Base-by-base conservation (phyloP, 1,284 basidiomycete genomes). In the Anthracocystis panici-leucophaei region DNA sequence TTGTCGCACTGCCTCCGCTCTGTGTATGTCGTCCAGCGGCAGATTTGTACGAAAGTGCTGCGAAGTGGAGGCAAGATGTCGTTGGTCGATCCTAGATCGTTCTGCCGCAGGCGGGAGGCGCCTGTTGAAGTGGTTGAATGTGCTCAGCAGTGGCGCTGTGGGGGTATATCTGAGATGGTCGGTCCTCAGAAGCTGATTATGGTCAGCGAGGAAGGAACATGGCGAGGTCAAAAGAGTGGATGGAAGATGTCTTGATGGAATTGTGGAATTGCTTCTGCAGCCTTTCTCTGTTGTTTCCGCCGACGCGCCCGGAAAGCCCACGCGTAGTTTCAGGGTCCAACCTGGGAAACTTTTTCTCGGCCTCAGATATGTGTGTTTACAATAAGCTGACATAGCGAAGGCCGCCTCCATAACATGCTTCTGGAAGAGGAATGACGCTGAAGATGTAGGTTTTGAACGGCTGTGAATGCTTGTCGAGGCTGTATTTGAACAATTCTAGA, bases 241-340 rank as follows among this genome's bases (percentile, higher is more conserved):
- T 51, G 50, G 50, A 38, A 23, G 50, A 38, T 38, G 50, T 51
- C 35, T 38, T 3, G 33, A 18, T 18, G 21, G 23, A 18, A 16
- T 27, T 27, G 23, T 25, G 21, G 14, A 23, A 46, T 27, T 48
- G 16, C 18, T 7, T 48, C 35, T 38, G 35, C 35, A 38, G 35
- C 35, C 31, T 46, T 45, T 16, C 14, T 12, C 18, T 46, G 45
- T 46, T 46, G 45, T 46, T 46, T 14, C 45, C 9, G 2, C 45
- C 29, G 49, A 51, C 49, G 50, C 50, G 50, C 33, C 35, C 16
- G 33, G n/a, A 16, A 38, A 49, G 48, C 48, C 48, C 29, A 49
- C 48, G 29, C 48, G 48, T 38, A 38, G 12, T 10, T 49, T 49
- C 48, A 49, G 48, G 48, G 48, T 49, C 48, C 48, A 31, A 31